These are phyloP conservation scores for Sapria himalayana DNA, from an alignment of 345 rosid genomes.

Conservation along the genomic window DNA sequence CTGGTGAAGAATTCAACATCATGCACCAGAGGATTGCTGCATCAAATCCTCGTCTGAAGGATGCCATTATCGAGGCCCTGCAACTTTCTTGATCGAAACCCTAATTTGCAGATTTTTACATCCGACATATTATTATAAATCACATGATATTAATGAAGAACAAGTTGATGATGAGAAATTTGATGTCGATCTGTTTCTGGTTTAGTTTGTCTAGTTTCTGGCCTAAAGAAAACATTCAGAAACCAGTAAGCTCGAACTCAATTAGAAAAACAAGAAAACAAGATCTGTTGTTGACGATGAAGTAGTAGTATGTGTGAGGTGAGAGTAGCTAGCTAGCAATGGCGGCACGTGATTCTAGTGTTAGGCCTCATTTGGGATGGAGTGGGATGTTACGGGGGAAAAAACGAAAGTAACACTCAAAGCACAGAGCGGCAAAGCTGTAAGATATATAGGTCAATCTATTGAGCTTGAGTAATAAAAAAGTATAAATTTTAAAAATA, in stretches of 20 bases:
- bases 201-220: too few species aligned
- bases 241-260: conserved; percentile 1
- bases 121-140: not conserved
- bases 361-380: too few species aligned
- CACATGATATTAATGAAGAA: not conserved
- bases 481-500: too few species aligned
- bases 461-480: too few species aligned
- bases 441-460: too few species aligned
- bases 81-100: conserved; percentile 6
- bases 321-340: too few species aligned
- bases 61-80: conserved; percentile 50
- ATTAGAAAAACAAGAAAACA: conserved; percentile 2
- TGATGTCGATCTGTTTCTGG: not conserved
- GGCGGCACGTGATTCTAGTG: too few species aligned
- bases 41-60: conserved; percentile 57
- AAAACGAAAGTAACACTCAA: conserved; percentile 29
- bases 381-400: conserved; percentile 10
- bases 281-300: conserved; percentile 8
- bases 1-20: conserved; percentile 74
- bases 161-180: not conserved
- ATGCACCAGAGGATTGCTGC: conserved; percentile 68
- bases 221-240: not conserved
- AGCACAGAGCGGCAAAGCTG: conserved; percentile 11
- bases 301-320: too few species aligned
- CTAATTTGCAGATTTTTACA: not conserved